Evolutionary conservation across 139 green algal species (phyloP).

Genomic region (Tetradesmus lagerheimii): DNA sequence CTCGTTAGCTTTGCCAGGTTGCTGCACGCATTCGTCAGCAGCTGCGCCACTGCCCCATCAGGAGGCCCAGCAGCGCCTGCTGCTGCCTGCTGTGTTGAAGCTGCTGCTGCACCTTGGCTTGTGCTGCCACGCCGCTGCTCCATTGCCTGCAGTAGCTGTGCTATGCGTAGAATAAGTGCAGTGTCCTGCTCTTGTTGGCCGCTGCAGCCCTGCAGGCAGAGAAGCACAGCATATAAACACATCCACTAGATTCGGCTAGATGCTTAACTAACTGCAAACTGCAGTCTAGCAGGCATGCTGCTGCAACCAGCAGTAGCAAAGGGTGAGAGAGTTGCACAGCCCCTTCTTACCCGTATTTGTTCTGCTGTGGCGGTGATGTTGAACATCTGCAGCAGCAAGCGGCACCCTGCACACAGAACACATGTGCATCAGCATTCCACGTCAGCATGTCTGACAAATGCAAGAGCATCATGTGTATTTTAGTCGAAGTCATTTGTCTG

Average conservation of each 20-base stretch:
- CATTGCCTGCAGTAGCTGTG: background rate
- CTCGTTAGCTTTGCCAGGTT: conserved; percentile 2
- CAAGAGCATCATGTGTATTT: too few relatives aligned
- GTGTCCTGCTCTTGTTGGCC: conserved; percentile 7
- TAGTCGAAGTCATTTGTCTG: too few relatives aligned
- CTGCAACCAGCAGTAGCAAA: background rate
- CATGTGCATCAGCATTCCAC: background rate
- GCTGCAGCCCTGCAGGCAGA: conserved; percentile 29
- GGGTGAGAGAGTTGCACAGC: background rate
- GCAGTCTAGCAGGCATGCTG: background rate
- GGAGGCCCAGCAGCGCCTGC: background rate
- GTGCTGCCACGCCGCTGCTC: conserved; percentile 1
- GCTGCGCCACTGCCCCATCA: conserved; percentile 1
- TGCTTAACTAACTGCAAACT: background rate
- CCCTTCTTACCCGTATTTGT: conserved; percentile 27
- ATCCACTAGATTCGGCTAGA: background rate
- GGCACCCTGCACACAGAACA: conserved; percentile 23
- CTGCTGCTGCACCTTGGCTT: background rate
- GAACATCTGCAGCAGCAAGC: conserved; percentile 3
- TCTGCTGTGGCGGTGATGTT: background rate
- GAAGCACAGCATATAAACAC: background rate
- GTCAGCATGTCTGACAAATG: too few relatives aligned
- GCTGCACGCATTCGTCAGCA: background rate
- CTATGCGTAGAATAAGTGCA: background rate
- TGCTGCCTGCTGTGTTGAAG: background rate